Conservation (phyloP, 83 land plant genomes). For the Thuja plicata region DNA sequence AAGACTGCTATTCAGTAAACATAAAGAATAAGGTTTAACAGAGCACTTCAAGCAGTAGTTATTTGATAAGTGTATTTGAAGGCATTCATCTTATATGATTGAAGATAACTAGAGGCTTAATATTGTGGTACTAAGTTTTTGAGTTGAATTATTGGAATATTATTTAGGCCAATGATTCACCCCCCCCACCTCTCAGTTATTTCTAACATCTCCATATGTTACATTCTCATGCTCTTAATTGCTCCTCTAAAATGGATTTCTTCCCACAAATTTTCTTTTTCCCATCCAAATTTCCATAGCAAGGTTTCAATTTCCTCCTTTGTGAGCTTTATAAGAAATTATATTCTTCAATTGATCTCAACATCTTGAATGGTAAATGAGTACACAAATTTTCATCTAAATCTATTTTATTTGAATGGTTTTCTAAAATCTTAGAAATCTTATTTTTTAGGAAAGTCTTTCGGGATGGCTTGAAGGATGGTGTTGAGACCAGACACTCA, state of each 20-base stretch:
- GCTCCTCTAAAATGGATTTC: neutral
- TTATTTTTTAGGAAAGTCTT: conserved; percentile 72
- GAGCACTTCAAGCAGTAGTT: no score
- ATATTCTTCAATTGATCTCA: neutral
- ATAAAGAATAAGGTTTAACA: no score
- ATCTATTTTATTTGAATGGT: neutral
- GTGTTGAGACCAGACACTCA: conserved; percentile 89
- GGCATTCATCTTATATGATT: no score
- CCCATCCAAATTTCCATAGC: neutral
- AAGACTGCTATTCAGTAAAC: no score
- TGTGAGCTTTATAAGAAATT: neutral
- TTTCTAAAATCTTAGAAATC: neutral
- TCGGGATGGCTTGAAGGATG: conserved; percentile 72
- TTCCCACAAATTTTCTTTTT: neutral
- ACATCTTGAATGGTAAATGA: neutral
- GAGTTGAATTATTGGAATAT: no score
- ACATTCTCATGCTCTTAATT: neutral
- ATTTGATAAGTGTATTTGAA: no score
- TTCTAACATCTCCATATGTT: neutral
- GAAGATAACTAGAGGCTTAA: no score
- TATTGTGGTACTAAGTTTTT: no score
- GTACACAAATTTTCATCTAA: neutral
- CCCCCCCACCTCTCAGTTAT: no score
- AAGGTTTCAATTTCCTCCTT: conserved; percentile 8
- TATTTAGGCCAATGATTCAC: no score